Evolutionary conservation across 2,329 filamentous ascomycete species (phyloP), one percentile per base, ranked within the genome.

Genomic region (Cadophora sp.): DNA sequence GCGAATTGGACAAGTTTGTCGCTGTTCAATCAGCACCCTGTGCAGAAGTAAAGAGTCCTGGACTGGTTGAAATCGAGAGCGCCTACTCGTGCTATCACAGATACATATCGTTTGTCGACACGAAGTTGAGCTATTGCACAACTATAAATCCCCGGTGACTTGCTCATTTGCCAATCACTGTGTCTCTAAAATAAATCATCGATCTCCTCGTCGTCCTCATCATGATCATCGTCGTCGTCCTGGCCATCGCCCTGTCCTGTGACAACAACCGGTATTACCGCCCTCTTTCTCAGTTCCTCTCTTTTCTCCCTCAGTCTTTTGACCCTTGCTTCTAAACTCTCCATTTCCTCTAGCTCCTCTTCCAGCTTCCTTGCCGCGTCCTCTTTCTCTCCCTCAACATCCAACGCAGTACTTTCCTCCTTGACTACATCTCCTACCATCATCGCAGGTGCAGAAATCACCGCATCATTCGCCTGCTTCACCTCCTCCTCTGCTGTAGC

Each of bases 301-400:
- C 92, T 83, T 78, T 88, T 89, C 76, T 92, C 88, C 77, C 92
- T 91, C 64, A 95, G 79, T 69, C 83, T 85, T 68, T 84, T 83
- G 14, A 95, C 90, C 7, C 92, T 86, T 62, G 87, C 87, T 78
- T 95, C 92, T 56, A 95, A 84, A 76, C 89, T 87, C 76, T 92
- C 90, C 92, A 95, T 95, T 77, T 94, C 90, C 67, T 93, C 92
- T 72, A 95, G 91, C 78, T 95, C 92, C 50, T 90, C 87, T 79
- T 93, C 91, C 66, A 94, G 80, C 34, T 90, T 88, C 26, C 90
- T 85, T 51, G 86, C 87, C 1, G 92, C 92, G 74, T 96, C 92
- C 77, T 96, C 92, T 66, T 87, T 87, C 77, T 94, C 92, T 48
- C 89, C 90, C 66, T 86, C 86, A 1, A 89, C 71, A 71, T 81